Evolutionary conservation across 306 rosid genomes (phyloP).

Genomic region (Psophocarpus tetragonolobus): DNA sequence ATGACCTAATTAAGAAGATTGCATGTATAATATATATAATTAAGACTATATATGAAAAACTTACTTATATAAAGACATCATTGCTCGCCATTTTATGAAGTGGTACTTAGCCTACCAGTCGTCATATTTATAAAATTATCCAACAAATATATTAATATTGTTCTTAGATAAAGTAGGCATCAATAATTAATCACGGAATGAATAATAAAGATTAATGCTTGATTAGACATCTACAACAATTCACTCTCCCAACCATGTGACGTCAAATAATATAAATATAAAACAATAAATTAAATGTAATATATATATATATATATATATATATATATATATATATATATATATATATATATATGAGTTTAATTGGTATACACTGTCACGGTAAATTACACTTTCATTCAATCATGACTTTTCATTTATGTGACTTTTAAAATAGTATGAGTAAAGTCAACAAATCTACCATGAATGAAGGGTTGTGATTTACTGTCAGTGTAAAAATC

Average conservation of each 20-base stretch:
- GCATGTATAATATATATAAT: not conserved
- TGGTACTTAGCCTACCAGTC: slow-evolving; percentile 40
- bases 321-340: no score
- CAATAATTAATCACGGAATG: slow-evolving; percentile 1
- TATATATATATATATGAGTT: no score
- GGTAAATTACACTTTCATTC: no score
- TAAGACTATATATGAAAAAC: slow-evolving; percentile 9
- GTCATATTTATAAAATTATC: slow-evolving; percentile 41
- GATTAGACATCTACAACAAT: slow-evolving; percentile 42
- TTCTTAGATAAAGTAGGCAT: slow-evolving; percentile 49
- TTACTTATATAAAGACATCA: slow-evolving; percentile 16
- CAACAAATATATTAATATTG: slow-evolving; percentile 24
- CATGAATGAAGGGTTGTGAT: no score
- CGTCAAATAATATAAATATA: not conserved
- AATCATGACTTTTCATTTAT: no score
- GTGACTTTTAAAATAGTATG: no score
- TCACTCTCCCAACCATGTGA: not conserved
- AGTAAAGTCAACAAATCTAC: no score
- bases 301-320: no score
- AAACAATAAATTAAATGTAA: not conserved
- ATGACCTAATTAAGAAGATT: slow-evolving; percentile 38
- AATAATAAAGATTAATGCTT: slow-evolving; percentile 28
- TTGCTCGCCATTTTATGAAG: slow-evolving; percentile 31
- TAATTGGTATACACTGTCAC: no score
- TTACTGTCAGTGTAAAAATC: no score